Evolutionary conservation across 768 basidiomycete genomes (phyloP), one percentile per base, ranked within the genome.

Genomic region (Clavaria fumosa): DNA sequence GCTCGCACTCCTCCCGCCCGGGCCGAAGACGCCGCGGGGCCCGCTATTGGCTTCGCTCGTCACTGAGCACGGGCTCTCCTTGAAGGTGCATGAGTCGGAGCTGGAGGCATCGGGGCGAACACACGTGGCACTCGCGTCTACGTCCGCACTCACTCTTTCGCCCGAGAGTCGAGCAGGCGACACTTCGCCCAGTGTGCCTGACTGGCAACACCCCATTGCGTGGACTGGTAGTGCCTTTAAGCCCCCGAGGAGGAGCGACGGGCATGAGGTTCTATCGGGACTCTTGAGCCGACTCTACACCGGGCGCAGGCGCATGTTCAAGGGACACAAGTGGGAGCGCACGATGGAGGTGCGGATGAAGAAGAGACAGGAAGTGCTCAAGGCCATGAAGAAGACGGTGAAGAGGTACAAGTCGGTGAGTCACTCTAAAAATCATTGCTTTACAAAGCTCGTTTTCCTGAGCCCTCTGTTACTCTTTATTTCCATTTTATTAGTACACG

Each of bases 291-390:
- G 70, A 38, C 56, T 86, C 46, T 89, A 88, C 45, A 72, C 76
- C 7, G 74, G 66, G 41, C 80, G 70, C 69, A 79, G 74, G 65
- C 63, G 69, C 44, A 88, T 88, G 84, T 88, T 89, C 72, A 89
- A 88, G 65, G 84, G 84, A n/a, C 84, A 88, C 64, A 79, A 70
- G 48, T 85, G 79, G 78, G 78, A 88, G 59, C 69, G 80, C 23
- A 51, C 59, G 45, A 63, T 61, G 46, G 63, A 60, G 40, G 61
- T 63, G 50, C 61, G 61, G 45, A 54, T 58, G 39, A 57, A 56
- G 49, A 68, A 64, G 50, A 70, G 61, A 45, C 58, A 58, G 39
- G 64, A 75, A 35, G 26, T 14, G 26, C 26, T 28, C 9, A 28
- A 28, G 15, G 7, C 32, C 9, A 11, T 10, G 32, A 9, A 9